Evolutionary conservation across 176 grass and related monocot genomes (phyloP), one percentile per base, ranked within the genome.

Genomic region (Rhynchospora pubera): DNA sequence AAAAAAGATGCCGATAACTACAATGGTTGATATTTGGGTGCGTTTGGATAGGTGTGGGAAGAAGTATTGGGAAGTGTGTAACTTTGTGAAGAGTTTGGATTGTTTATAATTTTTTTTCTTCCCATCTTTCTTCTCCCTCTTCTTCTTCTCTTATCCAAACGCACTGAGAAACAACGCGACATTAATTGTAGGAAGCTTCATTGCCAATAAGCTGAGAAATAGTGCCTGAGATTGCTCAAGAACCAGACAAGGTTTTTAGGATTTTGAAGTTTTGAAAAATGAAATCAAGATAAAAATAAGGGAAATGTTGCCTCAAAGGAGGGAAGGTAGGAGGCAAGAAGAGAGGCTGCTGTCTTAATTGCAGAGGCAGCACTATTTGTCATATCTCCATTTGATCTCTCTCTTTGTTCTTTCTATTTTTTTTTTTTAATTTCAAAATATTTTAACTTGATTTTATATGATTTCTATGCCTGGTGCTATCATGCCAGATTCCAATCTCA

Each of bases 301-400:
- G 67, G 2, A 50, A 65, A 26, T 84, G 48, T 42, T 88, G 83
- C 79, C 83, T 28, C 80, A 65, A 65, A 60, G 69, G 65, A 65
- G 78, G 63, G 44, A 81, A 79, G 74, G 71, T 63, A 81, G 85
- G 86, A 79, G 61, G 86, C 44, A 86, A 42, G 75, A 79, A 62
- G 73, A 85, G 77, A 88, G 65, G 76, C 30, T 81, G 67, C 52
- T 85, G 86, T 85, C 86, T 89, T 90, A 78, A 80, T 85, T 86
- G 73, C 78, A 87, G 80, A 64, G 77, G 76, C 83, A 92, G 84
- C 84, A 77, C 65, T n/a, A n/a, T n/a, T n/a, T 56, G 84, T 86
- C 83, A 85, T 91, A 83, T 91, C 50, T 86, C 79, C 63, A 77
- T 65, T 91, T 80, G 82, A 87, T 57, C 72, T 79, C 44, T 84